phyloP scores from a whole-genome alignment of 73 alveolate genomes.

The Symbiodinium natans region DNA sequence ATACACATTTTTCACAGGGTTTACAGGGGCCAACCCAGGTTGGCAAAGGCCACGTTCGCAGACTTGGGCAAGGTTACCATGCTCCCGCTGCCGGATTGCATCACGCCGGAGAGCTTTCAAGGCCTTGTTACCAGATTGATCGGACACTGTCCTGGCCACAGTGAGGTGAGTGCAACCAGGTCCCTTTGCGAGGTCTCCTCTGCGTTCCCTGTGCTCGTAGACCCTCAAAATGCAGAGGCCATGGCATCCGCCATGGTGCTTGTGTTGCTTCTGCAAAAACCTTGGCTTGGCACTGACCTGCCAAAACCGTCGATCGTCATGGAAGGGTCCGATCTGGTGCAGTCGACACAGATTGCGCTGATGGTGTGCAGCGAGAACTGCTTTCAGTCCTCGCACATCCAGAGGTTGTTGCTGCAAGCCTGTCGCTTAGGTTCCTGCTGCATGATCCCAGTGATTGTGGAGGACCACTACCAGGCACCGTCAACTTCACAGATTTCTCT shows the following conservation, averaged over 20 bases:
- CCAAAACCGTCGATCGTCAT: not conserved
- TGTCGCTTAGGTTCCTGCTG: not conserved
- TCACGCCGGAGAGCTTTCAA: too few species aligned
- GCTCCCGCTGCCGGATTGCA: not conserved
- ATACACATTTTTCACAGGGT: too few species aligned
- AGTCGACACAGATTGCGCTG: not conserved
- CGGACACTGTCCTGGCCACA: too few species aligned
- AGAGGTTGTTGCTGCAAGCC: not conserved
- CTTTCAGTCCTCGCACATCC: not conserved
- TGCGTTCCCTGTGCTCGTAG: not conserved
- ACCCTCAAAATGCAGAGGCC: not conserved
- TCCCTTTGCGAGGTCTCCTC: not conserved
- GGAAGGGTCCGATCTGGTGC: not conserved
- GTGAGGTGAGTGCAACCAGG: too few species aligned
- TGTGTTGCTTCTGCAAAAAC: not conserved
- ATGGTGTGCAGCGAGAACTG: slow-evolving; percentile 13
- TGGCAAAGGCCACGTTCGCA: not conserved
- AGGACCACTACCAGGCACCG: not conserved
- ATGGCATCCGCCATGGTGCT: slow-evolving; percentile 1
- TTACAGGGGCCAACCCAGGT: too few species aligned
- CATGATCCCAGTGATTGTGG: not conserved
- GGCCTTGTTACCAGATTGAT: too few species aligned
- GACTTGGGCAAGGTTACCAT: not conserved
- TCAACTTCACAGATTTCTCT: too few species aligned
- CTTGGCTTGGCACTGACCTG: not conserved